Percentiles rank a stretch among this genome's conserved stretches.
phyloP scores from a whole-genome alignment of 495 filamentous ascomycete genomes.

The Aspergillus cristatus region DNA sequence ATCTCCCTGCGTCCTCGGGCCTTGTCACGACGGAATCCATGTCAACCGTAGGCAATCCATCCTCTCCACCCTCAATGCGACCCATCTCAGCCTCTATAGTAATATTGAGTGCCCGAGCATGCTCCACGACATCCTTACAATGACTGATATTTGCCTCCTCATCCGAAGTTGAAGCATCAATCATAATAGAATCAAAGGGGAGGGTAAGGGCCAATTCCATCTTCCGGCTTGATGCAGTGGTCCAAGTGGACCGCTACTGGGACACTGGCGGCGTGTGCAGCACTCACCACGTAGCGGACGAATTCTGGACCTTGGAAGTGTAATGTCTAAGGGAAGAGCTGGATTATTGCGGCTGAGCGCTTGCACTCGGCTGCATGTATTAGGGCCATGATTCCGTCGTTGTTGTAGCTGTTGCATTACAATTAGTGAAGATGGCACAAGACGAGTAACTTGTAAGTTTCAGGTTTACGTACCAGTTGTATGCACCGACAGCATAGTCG shows the following conservation, averaged over 20 bases:
- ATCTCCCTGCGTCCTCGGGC: conserved; percentile 54
- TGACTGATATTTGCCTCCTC: conserved; percentile 60
- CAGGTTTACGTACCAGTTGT: conserved; percentile 10
- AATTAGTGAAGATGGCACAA: too few species aligned
- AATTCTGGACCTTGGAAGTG: conserved; percentile 45
- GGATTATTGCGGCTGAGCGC: conserved; percentile 55
- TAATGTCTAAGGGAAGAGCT: conserved; percentile 69
- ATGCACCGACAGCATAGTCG: conserved; percentile 8
- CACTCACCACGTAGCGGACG: conserved; percentile 43
- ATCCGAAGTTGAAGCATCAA: conserved; percentile 59
- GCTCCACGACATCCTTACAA: conserved; percentile 49
- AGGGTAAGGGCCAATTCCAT: conserved; percentile 46
- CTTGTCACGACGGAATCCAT: conserved; percentile 58
- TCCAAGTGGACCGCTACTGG: conserved; percentile 58
- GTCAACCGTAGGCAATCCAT: conserved; percentile 58
- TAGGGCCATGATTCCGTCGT: conserved; percentile 58
- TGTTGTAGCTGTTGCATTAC: conserved; percentile 44
- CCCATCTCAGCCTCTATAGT: conserved; percentile 64
- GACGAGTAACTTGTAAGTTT: too few species aligned
- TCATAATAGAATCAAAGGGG: conserved; percentile 60
- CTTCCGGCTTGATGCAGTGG: conserved; percentile 51
- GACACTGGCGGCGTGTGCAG: conserved; percentile 45
- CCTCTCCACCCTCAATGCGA: conserved; percentile 36
- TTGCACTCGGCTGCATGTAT: conserved; percentile 59
- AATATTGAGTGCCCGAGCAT: conserved; percentile 56